Base-by-base conservation (phyloP, 1,284 basidiomycete species). In the Rhizoctonia solani region DNA sequence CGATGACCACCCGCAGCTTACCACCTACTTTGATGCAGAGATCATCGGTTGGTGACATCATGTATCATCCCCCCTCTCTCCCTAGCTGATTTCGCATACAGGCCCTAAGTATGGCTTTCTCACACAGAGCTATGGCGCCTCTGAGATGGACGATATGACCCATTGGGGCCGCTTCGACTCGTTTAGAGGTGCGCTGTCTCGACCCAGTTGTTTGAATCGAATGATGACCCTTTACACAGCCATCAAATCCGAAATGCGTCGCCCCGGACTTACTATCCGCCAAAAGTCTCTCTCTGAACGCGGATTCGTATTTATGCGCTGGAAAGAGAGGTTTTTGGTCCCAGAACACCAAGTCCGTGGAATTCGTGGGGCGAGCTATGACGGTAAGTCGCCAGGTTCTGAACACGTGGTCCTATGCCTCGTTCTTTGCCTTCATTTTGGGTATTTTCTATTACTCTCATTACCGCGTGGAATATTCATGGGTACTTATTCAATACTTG, bases 301-400 rank as follows among this genome's bases (percentile, higher is more conserved):
- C 54, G 77, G 77, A 56, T 82, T 79, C 68, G 75, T 82, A 30
- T 98, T 98, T 76, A 94, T 98, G 90, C 83, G 95, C 68, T 97
- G 95, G 91, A 98, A 98, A 79, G 95, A 98, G 78, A 85, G 89
- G 73, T 98, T 98, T 77, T 80, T 98, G 68, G 93, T 98, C 13
- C 95, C 95, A 8, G 92, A 96, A 76, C 93, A 96, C 77, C 85
- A 88, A 68, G 93, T 96, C 52, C 87, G 92, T 75, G 93, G 96
- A 77, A 97, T 98, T 76, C 93, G 87, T 73, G 95, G 95, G 30
- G 95, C 95, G 3, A 94, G 91, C 75, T 98, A 96, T 79, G 95
- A 93, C 70, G 93, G 93, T 92, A 73, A 74, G 84, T 80, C 44
- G 44, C 39, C 25, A 69, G 37, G 50, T 70, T 68, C 47, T 32